Evolutionary conservation across 139 green algal species (phyloP).

Genomic region (Eudorina sp.): DNA sequence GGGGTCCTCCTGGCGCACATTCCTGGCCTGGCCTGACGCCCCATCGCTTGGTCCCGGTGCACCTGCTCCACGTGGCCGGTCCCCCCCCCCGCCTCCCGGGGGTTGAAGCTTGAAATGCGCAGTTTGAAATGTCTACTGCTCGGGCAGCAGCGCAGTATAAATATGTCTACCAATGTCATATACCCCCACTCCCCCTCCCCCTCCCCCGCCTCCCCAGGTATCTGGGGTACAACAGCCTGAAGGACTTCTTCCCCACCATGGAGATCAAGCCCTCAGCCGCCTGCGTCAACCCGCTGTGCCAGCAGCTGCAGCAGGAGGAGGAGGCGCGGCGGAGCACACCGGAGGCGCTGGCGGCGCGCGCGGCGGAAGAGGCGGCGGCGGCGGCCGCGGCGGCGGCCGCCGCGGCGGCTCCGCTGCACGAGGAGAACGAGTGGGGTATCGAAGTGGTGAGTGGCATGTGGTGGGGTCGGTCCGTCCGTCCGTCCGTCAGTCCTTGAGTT

Average conservation of each 20-base stretch:
- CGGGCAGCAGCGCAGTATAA: too few species aligned
- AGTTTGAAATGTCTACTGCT: too few species aligned
- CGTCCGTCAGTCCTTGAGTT: background rate
- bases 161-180: too few species aligned
- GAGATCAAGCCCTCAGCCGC: constrained; percentile 88
- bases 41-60: too few species aligned
- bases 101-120: too few species aligned
- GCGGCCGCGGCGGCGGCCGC: constrained; percentile 54
- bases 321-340: constrained; percentile 34
- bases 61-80: too few species aligned
- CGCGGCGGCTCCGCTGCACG: constrained; percentile 76
- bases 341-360: constrained; percentile 58
- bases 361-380: constrained; percentile 56
- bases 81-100: too few species aligned
- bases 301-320: background rate
- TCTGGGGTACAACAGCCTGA: constrained; percentile 92
- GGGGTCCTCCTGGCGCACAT: too few species aligned
- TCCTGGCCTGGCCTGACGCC: too few species aligned
- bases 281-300: constrained; percentile 79
- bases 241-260: constrained; percentile 97
- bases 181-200: background rate
- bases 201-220: constrained; percentile 58
- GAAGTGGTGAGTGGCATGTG: constrained; percentile 62
- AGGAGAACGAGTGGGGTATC: constrained; percentile 95
- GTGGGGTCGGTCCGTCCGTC: background rate